Evolutionary conservation across 305 asterid genomes (phyloP).

Genomic region (Fraxinus floribunda): DNA sequence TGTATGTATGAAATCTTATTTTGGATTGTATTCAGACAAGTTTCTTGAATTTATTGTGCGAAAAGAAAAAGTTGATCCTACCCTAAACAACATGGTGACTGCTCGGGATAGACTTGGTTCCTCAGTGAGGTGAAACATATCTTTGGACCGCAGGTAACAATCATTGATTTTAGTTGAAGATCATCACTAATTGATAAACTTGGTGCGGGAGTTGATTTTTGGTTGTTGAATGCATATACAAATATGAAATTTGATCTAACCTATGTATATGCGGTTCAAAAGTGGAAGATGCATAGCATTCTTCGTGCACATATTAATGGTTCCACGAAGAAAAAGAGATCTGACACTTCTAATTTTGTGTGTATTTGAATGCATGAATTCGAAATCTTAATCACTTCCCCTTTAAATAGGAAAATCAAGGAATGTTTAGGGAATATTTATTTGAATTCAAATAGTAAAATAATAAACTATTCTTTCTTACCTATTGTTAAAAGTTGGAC

Average conservation of each 20-base stretch:
- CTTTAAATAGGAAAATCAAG: background rate
- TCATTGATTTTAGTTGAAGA: background rate
- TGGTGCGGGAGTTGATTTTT: background rate
- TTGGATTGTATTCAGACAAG: background rate
- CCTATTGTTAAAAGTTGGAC: background rate
- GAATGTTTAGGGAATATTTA: background rate
- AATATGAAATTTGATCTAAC: background rate
- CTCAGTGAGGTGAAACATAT: background rate
- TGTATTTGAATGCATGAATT: background rate
- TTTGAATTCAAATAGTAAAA: no score
- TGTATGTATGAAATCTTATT: no score
- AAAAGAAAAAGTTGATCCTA: background rate
- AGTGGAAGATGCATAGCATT: background rate
- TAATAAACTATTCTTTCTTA: background rate
- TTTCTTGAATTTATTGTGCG: no score
- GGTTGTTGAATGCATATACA: background rate
- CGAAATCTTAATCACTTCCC: background rate
- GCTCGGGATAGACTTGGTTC: background rate
- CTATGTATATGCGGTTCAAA: background rate
- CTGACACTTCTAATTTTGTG: background rate
- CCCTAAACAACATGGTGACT: no score
- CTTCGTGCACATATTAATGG: background rate
- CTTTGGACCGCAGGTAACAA: background rate
- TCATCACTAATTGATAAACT: no score
- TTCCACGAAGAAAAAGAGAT: background rate